phyloP scores from a whole-genome alignment of 1,284 basidiomycete genomes.

The Heliocybe sulcata region DNA sequence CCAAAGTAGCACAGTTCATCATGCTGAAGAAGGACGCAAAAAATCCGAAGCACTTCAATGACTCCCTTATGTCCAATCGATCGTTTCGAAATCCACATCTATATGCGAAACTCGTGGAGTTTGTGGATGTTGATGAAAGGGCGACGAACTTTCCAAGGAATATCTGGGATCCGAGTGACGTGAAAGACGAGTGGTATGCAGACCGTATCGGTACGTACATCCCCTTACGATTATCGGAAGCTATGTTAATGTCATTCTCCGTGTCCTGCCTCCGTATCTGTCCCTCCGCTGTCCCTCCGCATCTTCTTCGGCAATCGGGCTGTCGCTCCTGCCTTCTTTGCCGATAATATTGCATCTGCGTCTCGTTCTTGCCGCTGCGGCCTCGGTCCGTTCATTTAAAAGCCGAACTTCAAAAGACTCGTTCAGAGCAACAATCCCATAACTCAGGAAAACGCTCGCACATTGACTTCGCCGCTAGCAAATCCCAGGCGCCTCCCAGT shows the following conservation, averaged over 20 bases:
- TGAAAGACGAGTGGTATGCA: slow-evolving; percentile 60
- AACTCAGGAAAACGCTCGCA: slow-evolving; percentile 42
- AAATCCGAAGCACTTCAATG: slow-evolving; percentile 88
- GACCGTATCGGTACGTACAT: slow-evolving; percentile 55
- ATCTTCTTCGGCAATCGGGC: not conserved
- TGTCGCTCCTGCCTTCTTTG: not conserved
- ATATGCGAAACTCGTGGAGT: slow-evolving; percentile 87
- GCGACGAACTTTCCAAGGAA: slow-evolving; percentile 69
- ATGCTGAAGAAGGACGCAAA: slow-evolving; percentile 54
- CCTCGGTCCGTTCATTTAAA: not conserved
- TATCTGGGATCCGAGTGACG: slow-evolving; percentile 64
- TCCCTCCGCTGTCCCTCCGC: not conserved
- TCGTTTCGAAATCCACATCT: slow-evolving; percentile 94
- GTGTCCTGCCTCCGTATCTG: not conserved
- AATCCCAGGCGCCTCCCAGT: not conserved
- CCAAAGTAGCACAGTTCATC: slow-evolving; percentile 74
- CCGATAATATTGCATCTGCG: not conserved
- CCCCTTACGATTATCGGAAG: not conserved
- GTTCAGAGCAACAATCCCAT: slow-evolving; percentile 49
- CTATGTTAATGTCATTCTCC: not conserved
- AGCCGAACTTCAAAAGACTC: slow-evolving; percentile 44
- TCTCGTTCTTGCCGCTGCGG: not conserved
- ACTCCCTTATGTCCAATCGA: slow-evolving; percentile 83
- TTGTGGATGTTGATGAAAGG: slow-evolving; percentile 85
- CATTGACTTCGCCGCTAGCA: slow-evolving; percentile 43